These are phyloP conservation scores for Mycena belliarum DNA, from an alignment of 768 basidiomycete species.

Conservation along the genomic window DNA sequence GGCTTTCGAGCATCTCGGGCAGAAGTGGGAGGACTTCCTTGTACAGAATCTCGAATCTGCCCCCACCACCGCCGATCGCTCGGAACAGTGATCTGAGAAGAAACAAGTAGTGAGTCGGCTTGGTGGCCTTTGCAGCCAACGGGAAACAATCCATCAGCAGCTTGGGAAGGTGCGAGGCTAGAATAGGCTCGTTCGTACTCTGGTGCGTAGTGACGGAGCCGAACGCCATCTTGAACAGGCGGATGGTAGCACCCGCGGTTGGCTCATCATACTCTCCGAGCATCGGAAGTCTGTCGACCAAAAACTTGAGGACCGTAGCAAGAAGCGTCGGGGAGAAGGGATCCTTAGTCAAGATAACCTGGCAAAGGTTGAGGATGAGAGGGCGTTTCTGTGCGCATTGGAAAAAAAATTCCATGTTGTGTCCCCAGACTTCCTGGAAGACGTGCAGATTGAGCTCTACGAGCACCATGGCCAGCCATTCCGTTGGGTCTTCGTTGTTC, in stretches of 20 bases:
- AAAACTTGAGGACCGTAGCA: slow-evolving; percentile 84
- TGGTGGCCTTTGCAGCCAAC: slow-evolving; percentile 86
- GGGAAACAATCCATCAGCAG: slow-evolving; percentile 97
- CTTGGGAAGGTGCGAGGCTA: slow-evolving; percentile 91
- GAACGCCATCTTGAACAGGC: slow-evolving; percentile 96
- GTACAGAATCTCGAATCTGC: slow-evolving; percentile 91
- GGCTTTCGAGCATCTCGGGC: slow-evolving; percentile 94
- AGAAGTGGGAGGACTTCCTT: slow-evolving; percentile 94
- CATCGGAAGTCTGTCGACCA: slow-evolving; percentile 77
- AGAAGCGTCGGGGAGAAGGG: slow-evolving; percentile 77
- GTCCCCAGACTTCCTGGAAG: slow-evolving; percentile 95
- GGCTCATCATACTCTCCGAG: slow-evolving; percentile 86
- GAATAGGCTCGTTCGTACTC: slow-evolving; percentile 79
- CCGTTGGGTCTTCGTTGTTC: slow-evolving; percentile 73
- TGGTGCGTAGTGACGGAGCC: slow-evolving; percentile 78
- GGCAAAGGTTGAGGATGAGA: slow-evolving; percentile 80
- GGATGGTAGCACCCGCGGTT: slow-evolving; percentile 80
- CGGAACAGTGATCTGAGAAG: slow-evolving; percentile 91
- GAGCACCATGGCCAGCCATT: slow-evolving; percentile 78
- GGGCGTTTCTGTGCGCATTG: slow-evolving; percentile 75
- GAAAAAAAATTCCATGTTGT: slow-evolving; percentile 90
- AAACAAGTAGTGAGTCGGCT: slow-evolving; percentile 91
- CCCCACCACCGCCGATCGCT: slow-evolving; percentile 88
- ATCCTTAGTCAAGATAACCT: slow-evolving; percentile 80
- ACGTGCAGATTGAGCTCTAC: slow-evolving; percentile 86